Percentiles rank a stretch among this genome's conserved stretches.
These are phyloP conservation scores for bread wheat (Triticum aestivum) DNA, from an alignment of 176 grass and related monocot genomes.

Conservation along the genomic window DNA sequence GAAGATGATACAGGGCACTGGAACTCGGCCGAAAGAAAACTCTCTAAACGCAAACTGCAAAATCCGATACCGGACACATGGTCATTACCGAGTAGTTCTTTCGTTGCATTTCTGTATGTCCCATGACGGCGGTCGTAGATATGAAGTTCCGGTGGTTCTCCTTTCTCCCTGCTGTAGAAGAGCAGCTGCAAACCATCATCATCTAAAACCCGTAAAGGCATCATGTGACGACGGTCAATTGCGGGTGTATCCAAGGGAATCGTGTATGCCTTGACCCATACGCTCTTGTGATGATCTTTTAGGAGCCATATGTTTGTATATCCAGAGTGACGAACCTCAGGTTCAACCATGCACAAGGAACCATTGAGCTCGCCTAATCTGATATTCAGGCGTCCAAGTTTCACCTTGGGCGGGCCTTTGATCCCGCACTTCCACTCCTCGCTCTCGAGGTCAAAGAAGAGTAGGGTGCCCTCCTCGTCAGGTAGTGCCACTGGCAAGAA, in stretches of 20 bases:
- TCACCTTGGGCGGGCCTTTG: not conserved
- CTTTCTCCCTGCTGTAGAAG: not conserved
- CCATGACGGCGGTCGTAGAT: not conserved
- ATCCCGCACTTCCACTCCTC: conserved; percentile 5
- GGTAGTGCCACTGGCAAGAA: not conserved
- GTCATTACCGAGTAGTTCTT: not conserved
- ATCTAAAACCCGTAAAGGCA: not conserved
- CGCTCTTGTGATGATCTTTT: not conserved
- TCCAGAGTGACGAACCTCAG: not conserved
- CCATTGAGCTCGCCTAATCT: not conserved
- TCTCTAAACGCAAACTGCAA: not conserved
- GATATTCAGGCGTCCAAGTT: not conserved
- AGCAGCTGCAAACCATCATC: not conserved
- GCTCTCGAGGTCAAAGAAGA: not conserved
- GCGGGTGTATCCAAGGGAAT: not conserved
- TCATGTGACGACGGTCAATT: not conserved
- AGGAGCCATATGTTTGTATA: not conserved
- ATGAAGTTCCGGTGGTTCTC: not conserved
- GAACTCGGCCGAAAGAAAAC: not conserved
- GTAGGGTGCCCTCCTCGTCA: not conserved
- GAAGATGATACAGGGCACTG: not conserved
- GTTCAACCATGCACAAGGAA: not conserved
- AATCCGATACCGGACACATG: not conserved
- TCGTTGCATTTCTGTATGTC: not conserved
- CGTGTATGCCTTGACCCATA: not conserved